A percentile compares a stretch with the other conserved stretches of the same genome.
phyloP scores from a whole-genome alignment of 1,284 basidiomycete species.

The Marasmius sp. region DNA sequence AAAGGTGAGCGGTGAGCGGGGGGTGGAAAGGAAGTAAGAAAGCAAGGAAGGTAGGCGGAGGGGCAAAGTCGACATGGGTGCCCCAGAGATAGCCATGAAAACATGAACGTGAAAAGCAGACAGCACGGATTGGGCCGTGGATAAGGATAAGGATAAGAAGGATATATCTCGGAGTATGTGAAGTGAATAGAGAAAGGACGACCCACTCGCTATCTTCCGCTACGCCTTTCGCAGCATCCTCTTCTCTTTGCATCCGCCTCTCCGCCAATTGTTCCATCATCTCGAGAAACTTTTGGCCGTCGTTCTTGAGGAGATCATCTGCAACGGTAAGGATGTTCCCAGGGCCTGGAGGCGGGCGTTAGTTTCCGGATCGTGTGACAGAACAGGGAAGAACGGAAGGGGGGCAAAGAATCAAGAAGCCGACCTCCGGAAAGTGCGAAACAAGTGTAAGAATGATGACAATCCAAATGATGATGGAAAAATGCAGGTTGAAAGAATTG shows the following conservation, averaged over 20 bases:
- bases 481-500: constrained; percentile 4
- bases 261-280: constrained; percentile 99
- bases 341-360: constrained; percentile 40
- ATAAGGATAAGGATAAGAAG: neutral
- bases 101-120: neutral
- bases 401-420: neutral
- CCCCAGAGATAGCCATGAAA: neutral
- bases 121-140: neutral
- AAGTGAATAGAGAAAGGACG: neutral
- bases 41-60: too few species aligned
- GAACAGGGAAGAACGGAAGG: neutral
- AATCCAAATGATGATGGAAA: constrained; percentile 1
- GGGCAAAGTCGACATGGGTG: too few species aligned
- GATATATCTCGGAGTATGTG: neutral
- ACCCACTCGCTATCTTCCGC: constrained; percentile 13
- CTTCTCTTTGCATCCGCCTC: constrained; percentile 89
- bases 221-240: constrained; percentile 63
- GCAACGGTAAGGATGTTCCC: constrained; percentile 98
- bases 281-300: constrained; percentile 97
- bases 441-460: neutral
- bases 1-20: neutral
- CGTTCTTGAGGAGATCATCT: constrained; percentile 97
- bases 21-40: neutral
- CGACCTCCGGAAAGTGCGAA: neutral
- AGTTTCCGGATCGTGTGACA: neutral